Evolutionary conservation across 2,329 filamentous ascomycete genomes (phyloP), one percentile per base, ranked within the genome.

Genomic region (Lecanoromycetidae sp.): DNA sequence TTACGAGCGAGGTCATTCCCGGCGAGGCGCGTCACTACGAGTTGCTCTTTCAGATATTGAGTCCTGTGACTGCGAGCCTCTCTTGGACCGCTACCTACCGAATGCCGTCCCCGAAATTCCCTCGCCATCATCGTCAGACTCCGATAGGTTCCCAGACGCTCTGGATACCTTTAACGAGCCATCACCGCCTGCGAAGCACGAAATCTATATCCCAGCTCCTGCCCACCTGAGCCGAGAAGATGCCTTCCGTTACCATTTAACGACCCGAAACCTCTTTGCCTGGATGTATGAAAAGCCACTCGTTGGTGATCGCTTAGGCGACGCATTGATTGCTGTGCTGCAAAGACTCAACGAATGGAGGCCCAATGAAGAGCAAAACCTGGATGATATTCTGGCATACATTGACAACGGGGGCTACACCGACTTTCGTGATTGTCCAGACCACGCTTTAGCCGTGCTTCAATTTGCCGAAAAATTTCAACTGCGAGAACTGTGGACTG

Each of bases 201-300:
- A 87, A 42, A 66, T 88, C 1, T 86, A 79, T 58, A 77, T 90
- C n/a, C 77, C 83, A 2, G 69, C 80, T 1, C 81, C 82, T 0
- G 58, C 71, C 1, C 63, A 66, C 27, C 63, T 69, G 4, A 70
- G 74, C 39, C 70, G 71, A 53, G 67, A 71, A 3, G 71, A 79
- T 51, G 66, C 74, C 0, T 76, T 78, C 54, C 62, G 69, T 30
- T 82, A 82, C 60, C 80, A 86, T 56, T 59, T 86, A 4, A 76
- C 79, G 1, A 84, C 77, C 3, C 74, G 84, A 12, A 90, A 90
- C 57, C 76, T 87, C 55, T 81, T 88, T 49, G 84, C 84, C 3
- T 87, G 80, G 69, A 61, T 84, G 1, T 73, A 76, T 48, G 68
- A 75, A 3, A 74, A 74, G 50, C 76, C 84, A 0, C 59, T 88